These are phyloP conservation scores for Linnemannia elongata DNA, from an alignment of 192 early-diverging fungal species.

Conservation along the genomic window DNA sequence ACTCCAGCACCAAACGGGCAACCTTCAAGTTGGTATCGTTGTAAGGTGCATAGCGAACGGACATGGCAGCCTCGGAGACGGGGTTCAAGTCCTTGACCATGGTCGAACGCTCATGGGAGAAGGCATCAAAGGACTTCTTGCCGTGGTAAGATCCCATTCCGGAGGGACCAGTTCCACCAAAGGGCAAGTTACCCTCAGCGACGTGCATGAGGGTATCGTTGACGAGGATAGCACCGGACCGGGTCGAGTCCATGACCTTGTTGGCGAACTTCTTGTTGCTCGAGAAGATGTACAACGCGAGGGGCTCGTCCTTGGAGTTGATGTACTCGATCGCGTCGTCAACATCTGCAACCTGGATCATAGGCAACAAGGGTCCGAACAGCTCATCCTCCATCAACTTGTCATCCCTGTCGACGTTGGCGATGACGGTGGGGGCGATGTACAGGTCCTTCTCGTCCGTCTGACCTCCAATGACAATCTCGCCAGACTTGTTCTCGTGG, in stretches of 20 bases:
- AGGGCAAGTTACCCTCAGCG: slow-evolving; percentile 73
- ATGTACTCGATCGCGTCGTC: slow-evolving; percentile 80
- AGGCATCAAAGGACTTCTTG: slow-evolving; percentile 80
- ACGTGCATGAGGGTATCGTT: slow-evolving; percentile 90
- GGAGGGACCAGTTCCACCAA: slow-evolving; percentile 89
- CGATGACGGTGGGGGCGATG: slow-evolving; percentile 86
- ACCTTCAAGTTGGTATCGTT: slow-evolving; percentile 37
- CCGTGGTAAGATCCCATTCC: slow-evolving; percentile 93
- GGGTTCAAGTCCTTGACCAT: slow-evolving; percentile 64
- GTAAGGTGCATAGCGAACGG: slow-evolving; percentile 50
- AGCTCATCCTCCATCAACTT: slow-evolving; percentile 89
- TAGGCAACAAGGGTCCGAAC: slow-evolving; percentile 93
- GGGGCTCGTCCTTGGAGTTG: slow-evolving; percentile 79
- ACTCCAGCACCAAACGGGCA: slow-evolving; percentile 25
- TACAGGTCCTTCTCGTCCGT: slow-evolving; percentile 74
- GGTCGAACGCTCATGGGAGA: slow-evolving; percentile 82
- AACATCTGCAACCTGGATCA: slow-evolving; percentile 76
- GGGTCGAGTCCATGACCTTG: slow-evolving; percentile 76
- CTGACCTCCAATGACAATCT: slow-evolving; percentile 73
- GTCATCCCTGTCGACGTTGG: slow-evolving; percentile 75
- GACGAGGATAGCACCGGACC: slow-evolving; percentile 81
- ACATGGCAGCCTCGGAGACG: slow-evolving; percentile 18
- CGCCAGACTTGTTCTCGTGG: slow-evolving; percentile 60
- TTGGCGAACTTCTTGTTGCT: slow-evolving; percentile 65
- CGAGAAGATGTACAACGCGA: slow-evolving; percentile 86